Conservation (phyloP, 2,329 filamentous ascomycete species). For the Fusarium fujikuroi region DNA sequence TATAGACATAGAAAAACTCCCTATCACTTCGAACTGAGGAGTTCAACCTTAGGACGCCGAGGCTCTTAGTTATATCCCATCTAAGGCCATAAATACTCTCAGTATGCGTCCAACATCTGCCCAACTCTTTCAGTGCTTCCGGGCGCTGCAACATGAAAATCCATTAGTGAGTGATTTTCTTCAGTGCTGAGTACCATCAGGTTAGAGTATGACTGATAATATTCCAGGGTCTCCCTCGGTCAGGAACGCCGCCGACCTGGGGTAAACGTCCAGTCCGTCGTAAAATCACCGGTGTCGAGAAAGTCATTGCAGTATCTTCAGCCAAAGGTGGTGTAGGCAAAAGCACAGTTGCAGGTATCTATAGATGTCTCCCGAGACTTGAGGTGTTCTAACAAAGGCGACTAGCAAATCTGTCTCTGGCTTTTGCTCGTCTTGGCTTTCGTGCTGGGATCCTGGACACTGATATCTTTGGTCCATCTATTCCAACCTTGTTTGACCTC, state of each 20-base stretch:
- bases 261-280: conserved; percentile 83
- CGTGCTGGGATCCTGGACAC: conserved; percentile 91
- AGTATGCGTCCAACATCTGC: conserved; percentile 53
- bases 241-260: conserved; percentile 66
- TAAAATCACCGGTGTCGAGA: conserved; percentile 84
- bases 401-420: conserved; percentile 83
- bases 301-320: conserved; percentile 95
- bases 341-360: conserved; percentile 83
- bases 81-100: not conserved
- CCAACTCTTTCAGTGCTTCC: conserved; percentile 50
- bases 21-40: not conserved
- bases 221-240: conserved; percentile 81
- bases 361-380: not conserved
- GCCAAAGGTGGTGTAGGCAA: conserved; percentile 99
- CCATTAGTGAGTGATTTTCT: conserved; percentile 70
- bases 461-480: conserved; percentile 95
- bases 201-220: not conserved
- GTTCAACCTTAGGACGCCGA: not conserved
- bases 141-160: conserved; percentile 76
- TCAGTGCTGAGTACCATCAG: not conserved
- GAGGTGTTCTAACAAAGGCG: not conserved
- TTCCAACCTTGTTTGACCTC: conserved; percentile 89
- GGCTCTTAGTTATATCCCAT: not conserved
- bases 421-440: conserved; percentile 84
- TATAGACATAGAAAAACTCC: not conserved